Evolutionary conservation across 495 filamentous ascomycete species (phyloP), one percentile per base, ranked within the genome.

Genomic region (Evernia prunastri): DNA sequence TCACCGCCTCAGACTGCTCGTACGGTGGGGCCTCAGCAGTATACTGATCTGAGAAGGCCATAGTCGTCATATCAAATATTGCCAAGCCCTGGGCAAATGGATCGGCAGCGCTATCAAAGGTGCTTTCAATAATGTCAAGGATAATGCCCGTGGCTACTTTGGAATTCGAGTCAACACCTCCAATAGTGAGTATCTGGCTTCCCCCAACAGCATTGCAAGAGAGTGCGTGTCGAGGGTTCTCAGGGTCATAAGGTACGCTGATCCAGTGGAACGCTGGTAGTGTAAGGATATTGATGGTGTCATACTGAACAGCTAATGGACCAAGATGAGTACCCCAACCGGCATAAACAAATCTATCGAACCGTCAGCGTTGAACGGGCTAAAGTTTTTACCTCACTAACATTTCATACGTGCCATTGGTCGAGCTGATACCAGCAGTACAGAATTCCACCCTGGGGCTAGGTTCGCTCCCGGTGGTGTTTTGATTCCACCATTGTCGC

Each of bases 251-350:
- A 6, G 71, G 58, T 7, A 72, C 70, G 40, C 69, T 68, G 29
- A 76, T 72, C 72, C 79, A 81, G 40, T 72, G 66, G 53, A 81
- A 82, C n/a, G 77, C 78, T 0, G 79, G 79, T 3, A 82, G 63
- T 49, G 74, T 76, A 17, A 81, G 71, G 20, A 82, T 69, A 18
- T 56, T 66, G 8, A 71, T 56, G 4, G 67, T 65, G 27, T 71
- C 69, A 49, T 56, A 67, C 3, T 60, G 59, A 13, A 66, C 27
- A 23, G 66, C 25, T 3, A n/a, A 23, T 6, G n/a, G 1, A 10
- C 66, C 68, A 1, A 66, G 62, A 12, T 53, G 43, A 7, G 47
- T 42, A 25, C 67, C 61, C 42, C 51, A 63, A n/a, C 68, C 68
- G 6, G 37, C 66, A 35, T 68, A 70, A 11, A 70, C 53, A 42